Percentiles rank a stretch among this genome's conserved stretches.
These are phyloP conservation scores for Stentor coeruleus DNA, from an alignment of 73 alveolate species.

Conservation along the genomic window DNA sequence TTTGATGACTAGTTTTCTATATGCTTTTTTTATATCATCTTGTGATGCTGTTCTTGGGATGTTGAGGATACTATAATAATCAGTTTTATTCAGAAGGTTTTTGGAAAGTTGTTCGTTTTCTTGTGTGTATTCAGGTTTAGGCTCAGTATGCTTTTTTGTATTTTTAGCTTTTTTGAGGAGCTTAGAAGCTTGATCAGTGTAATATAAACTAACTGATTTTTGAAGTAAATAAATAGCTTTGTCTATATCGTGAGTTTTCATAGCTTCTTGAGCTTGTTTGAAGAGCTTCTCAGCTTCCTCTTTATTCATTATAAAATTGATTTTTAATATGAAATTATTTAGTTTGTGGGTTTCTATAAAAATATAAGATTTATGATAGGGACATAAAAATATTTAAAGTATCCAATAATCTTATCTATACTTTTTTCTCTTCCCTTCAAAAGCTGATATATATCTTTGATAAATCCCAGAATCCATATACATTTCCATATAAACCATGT, in stretches of 20 bases:
- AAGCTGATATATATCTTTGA: conserved; percentile 40
- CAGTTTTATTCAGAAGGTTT: conserved; percentile 34
- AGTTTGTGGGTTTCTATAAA: too few species aligned
- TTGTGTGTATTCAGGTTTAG: background rate
- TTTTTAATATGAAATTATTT: too few species aligned
- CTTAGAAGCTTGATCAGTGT: background rate
- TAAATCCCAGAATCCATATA: conserved; percentile 39
- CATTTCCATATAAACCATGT: conserved; percentile 32
- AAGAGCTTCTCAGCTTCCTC: background rate
- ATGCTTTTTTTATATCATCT: conserved; percentile 93
- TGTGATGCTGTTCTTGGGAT: conserved; percentile 75
- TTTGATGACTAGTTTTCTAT: conserved; percentile 84
- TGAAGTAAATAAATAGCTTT: background rate
- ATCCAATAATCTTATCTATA: too few species aligned
- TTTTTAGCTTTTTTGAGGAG: background rate
- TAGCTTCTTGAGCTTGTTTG: background rate
- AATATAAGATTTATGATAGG: too few species aligned
- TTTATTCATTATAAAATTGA: background rate
- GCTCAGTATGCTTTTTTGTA: background rate
- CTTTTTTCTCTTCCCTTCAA: conserved; percentile 12
- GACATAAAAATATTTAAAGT: too few species aligned
- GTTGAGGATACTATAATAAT: conserved; percentile 89
- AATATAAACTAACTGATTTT: background rate
- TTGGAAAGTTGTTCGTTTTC: background rate
- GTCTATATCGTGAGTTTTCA: background rate